Evolutionary conservation across 768 basidiomycete genomes (phyloP).

Genomic region (Pleurotus eryngii): DNA sequence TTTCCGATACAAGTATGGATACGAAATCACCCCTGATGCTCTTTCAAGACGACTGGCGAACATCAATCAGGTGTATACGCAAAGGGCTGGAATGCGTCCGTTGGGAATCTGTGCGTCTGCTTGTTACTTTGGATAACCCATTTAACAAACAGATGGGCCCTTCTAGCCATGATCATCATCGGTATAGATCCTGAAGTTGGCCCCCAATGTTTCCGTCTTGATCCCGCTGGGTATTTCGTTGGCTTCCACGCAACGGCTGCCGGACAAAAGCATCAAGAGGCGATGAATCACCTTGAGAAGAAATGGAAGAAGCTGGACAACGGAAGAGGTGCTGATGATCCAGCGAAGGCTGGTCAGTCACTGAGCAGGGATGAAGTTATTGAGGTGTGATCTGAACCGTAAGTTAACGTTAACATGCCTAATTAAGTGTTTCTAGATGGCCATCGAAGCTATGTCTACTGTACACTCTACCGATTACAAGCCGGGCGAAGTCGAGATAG

Average conservation of each 20-base stretch:
- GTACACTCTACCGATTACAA: conserved; percentile 98
- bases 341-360: conserved; percentile 68
- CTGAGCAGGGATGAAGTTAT: conserved; percentile 79
- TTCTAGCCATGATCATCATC: conserved; percentile 90
- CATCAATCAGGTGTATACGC: conserved; percentile 98
- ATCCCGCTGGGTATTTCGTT: conserved; percentile 97
- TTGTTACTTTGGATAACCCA: neutral
- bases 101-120: conserved; percentile 79
- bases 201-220: conserved; percentile 97
- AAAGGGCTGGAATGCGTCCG: conserved; percentile 95
- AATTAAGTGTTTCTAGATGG: conserved; percentile 54
- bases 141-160: neutral
- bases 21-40: conserved; percentile 98
- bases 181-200: conserved; percentile 88
- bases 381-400: conserved; percentile 57
- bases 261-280: conserved; percentile 97
- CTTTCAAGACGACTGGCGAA: conserved; percentile 92
- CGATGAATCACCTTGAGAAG: conserved; percentile 98
- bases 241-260: conserved; percentile 97
- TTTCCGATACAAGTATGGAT: conserved; percentile 95
- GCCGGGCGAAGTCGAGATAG: conserved; percentile 92
- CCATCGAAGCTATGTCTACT: conserved; percentile 90
- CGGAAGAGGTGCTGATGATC: conserved; percentile 76
- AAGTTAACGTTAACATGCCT: conserved; percentile 5
- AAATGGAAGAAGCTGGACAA: conserved; percentile 95